Percentiles rank a stretch among this genome's conserved stretches.
These are phyloP conservation scores for Phytophthora multivora DNA, from an alignment of 352 stramenopile genomes.

Conservation along the genomic window DNA sequence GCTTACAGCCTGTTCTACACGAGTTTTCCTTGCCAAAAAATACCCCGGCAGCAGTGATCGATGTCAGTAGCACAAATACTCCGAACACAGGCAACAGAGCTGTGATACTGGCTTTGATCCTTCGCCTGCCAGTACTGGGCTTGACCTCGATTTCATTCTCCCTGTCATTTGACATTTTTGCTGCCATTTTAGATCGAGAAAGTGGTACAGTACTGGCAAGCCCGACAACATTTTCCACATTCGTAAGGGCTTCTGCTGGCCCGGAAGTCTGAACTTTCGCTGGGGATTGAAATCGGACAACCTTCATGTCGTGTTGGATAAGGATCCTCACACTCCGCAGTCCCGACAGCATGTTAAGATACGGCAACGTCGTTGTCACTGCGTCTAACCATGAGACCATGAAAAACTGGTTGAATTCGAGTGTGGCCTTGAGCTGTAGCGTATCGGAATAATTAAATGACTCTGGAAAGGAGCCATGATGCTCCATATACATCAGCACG, in stretches of 20 bases:
- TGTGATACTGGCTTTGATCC: constrained; percentile 8
- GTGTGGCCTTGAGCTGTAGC: constrained; percentile 27
- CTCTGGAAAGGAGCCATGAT: constrained; percentile 22
- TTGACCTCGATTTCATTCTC: constrained; percentile 9
- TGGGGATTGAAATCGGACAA: constrained; percentile 5
- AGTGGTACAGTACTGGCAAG: background rate
- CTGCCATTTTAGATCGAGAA: background rate
- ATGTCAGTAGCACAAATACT: constrained; percentile 35
- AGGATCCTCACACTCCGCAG: constrained; percentile 36
- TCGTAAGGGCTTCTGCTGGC: background rate
- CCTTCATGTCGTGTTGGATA: constrained; percentile 34
- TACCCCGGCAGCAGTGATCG: constrained; percentile 33
- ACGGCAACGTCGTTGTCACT: constrained; percentile 36
- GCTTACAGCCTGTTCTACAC: constrained; percentile 38
- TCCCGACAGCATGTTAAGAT: constrained; percentile 41
- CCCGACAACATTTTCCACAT: background rate
- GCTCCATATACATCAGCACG: constrained; percentile 24
- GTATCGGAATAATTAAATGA: constrained; percentile 39
- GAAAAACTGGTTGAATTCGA: constrained; percentile 47
- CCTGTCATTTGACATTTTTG: background rate
- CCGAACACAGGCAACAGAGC: constrained; percentile 34
- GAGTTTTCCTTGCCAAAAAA: constrained; percentile 19
- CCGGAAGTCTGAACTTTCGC: constrained; percentile 1
- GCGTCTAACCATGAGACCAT: constrained; percentile 36
- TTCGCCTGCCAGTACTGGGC: background rate